phyloP scores from a whole-genome alignment of 257 asterid species.

The Solanum lycopersicoides region DNA sequence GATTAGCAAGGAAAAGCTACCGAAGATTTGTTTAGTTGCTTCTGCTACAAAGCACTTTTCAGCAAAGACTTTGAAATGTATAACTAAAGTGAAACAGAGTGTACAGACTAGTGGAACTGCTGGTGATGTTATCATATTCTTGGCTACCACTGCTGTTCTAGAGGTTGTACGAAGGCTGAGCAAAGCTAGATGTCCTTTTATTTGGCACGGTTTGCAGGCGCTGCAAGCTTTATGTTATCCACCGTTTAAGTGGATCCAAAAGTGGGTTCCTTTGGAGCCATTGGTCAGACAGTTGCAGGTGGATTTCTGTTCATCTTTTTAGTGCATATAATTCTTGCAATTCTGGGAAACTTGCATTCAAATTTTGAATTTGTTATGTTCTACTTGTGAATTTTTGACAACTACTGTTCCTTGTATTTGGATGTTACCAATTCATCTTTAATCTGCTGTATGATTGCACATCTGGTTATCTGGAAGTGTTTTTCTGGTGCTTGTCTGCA shows the following conservation, averaged over 20 bases:
- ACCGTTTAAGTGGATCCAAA: conserved; percentile 32
- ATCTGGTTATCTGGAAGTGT: not conserved
- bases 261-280: conserved; percentile 26
- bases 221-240: conserved; percentile 27
- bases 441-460: not conserved
- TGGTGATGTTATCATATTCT: conserved; percentile 14
- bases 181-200: conserved; percentile 27
- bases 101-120: conserved; percentile 14
- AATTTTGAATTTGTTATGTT: not conserved
- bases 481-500: not conserved
- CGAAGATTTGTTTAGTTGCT: conserved; percentile 12
- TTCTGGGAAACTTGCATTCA: not conserved
- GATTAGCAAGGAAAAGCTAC: conserved; percentile 3
- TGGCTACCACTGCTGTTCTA: conserved; percentile 26
- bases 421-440: not conserved
- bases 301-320: not conserved
- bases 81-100: conserved; percentile 9
- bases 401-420: not conserved
- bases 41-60: conserved; percentile 23
- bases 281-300: conserved; percentile 21
- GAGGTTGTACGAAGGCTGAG: conserved; percentile 32
- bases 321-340: not conserved
- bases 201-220: conserved; percentile 34
- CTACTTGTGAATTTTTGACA: not conserved
- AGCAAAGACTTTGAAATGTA: conserved; percentile 15